Percentiles rank a stretch among this genome's conserved stretches.
phyloP scores from a whole-genome alignment of 208 protist genomes.

The Trypanosoma cruzi region DNA sequence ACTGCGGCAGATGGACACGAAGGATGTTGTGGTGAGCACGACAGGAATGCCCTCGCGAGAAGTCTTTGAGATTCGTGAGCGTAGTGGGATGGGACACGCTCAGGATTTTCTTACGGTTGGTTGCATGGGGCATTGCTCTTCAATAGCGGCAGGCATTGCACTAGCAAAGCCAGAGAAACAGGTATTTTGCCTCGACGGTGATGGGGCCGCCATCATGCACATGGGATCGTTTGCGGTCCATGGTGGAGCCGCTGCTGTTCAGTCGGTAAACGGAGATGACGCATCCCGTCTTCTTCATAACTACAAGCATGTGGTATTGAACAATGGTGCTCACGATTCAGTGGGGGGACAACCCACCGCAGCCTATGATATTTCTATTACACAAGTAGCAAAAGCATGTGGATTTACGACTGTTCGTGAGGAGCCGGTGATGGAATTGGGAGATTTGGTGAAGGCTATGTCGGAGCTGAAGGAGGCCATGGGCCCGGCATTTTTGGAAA shows the following conservation, averaged over 20 bases:
- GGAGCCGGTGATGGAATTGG: conserved; percentile 61
- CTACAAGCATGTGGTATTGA: conserved; percentile 86
- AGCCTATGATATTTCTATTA: conserved; percentile 68
- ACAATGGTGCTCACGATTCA: conserved; percentile 85
- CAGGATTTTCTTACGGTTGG: conserved; percentile 83
- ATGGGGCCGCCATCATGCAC: conserved; percentile 84
- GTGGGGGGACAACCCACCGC: conserved; percentile 75
- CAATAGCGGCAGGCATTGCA: conserved; percentile 74
- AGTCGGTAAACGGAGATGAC: conserved; percentile 19
- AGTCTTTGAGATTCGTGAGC: conserved; percentile 61
- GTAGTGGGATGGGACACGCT: conserved; percentile 31
- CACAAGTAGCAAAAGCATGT: conserved; percentile 73
- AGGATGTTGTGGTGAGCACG: conserved; percentile 79
- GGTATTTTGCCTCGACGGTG: conserved; percentile 84
- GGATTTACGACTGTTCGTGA: conserved; percentile 66
- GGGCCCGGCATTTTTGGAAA: conserved; percentile 84
- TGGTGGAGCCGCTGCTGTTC: conserved; percentile 35
- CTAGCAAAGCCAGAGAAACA: conserved; percentile 50
- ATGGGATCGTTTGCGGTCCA: conserved; percentile 66
- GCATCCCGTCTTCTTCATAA: conserved; percentile 50
- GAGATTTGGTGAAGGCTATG: conserved; percentile 63
- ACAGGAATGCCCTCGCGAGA: conserved; percentile 65
- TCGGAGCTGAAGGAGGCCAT: conserved; percentile 47
- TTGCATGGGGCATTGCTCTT: conserved; percentile 66
- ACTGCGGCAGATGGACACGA: conserved; percentile 49